Evolutionary conservation across 2,329 filamentous ascomycete genomes (phyloP), one percentile per base, ranked within the genome.

Genomic region (Pezicula rhizophila): DNA sequence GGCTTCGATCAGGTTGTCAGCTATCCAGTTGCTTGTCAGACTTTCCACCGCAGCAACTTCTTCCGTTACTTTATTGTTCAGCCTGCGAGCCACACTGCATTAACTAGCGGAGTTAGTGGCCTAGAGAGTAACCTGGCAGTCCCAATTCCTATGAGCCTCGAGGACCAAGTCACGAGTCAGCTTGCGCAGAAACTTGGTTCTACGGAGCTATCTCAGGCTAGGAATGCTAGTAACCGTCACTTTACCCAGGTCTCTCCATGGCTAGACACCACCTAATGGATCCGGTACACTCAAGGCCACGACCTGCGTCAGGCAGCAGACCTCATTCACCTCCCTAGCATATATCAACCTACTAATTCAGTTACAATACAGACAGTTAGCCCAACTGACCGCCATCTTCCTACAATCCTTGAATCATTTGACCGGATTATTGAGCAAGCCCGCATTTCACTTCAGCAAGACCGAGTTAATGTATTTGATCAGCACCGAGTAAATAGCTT

Each of bases 401-500:
- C 26, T 12, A 17, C 46, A 2, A n/a, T 51, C 20, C 48, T 53
- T 8, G 20, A 43, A 5, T 51, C 45, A 5, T 51, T 53, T 33
- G 42, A 53, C 38, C 42, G 48, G 7, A 17, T 51, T 2, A 46
- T 51, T 15, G 42, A 51, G 46, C 25, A 48, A 15, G 51, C 49
- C 10, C 38, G 38, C 4, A 38, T 17, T 7, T 53, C 49, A 18
- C 28, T 53, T 7, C 10, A 8, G 3, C 23, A 42, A 14, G 45
- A 53, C 18, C 43, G 42, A 40, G 38, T 53, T 3, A 53, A 53
- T 33, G 26, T 51, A 12, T 51, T 53, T 44, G 33, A 53, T 37
- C 28, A 53, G 42, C 37, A 51, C 31, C 28, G 37, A 7, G 42
- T 53, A 12, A 53, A 51, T 45, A 48, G 48, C 42, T 53, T 51